A percentile compares a stretch with the other conserved stretches of the same genome.
phyloP scores from a whole-genome alignment of 257 asterid genomes.

The Schizonepeta tenuifolia region DNA sequence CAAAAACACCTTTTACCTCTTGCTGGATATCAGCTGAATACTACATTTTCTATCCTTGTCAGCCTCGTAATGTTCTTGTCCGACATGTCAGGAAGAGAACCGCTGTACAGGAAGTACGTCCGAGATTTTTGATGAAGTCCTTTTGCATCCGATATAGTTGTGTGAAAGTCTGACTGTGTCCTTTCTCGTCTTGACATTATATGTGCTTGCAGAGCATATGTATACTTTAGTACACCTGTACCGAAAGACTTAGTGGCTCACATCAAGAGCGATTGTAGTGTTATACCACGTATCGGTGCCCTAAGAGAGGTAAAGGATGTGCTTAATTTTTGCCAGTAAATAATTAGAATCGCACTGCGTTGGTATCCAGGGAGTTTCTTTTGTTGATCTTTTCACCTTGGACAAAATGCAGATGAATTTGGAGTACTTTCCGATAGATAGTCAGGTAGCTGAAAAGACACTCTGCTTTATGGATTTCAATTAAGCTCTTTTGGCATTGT shows the following conservation, averaged over 20 bases:
- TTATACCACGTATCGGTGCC: slow-evolving; percentile 97
- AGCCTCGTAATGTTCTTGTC: slow-evolving; percentile 95
- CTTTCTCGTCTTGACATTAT: slow-evolving; percentile 28
- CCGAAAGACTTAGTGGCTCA: slow-evolving; percentile 78
- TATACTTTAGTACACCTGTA: slow-evolving; percentile 84
- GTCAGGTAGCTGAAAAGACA: slow-evolving; percentile 65
- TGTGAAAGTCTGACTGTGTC: slow-evolving; percentile 29
- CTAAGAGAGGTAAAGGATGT: slow-evolving; percentile 71
- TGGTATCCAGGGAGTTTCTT: slow-evolving; percentile 8
- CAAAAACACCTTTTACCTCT: slow-evolving; percentile 3
- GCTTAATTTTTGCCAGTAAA: slow-evolving; percentile 27
- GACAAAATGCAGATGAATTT: slow-evolving; percentile 77
- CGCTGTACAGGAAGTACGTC: slow-evolving; percentile 85
- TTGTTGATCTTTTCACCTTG: slow-evolving; percentile 28
- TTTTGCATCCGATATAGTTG: slow-evolving; percentile 12
- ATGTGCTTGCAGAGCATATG: slow-evolving; percentile 78
- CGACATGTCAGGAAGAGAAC: slow-evolving; percentile 99
- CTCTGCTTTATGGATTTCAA: slow-evolving; percentile 26
- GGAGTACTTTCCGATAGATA: slow-evolving; percentile 89
- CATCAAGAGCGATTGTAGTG: slow-evolving; percentile 88
- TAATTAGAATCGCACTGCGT: slow-evolving; percentile 17
- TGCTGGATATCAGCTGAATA: slow-evolving; percentile 41
- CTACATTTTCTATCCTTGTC: slow-evolving; percentile 43
- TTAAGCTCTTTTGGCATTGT: slow-evolving; percentile 23
- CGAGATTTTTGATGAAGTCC: slow-evolving; percentile 10